Evolutionary conservation across 2,329 filamentous ascomycete genomes (phyloP).

Genomic region (Coniella lustricola): DNA sequence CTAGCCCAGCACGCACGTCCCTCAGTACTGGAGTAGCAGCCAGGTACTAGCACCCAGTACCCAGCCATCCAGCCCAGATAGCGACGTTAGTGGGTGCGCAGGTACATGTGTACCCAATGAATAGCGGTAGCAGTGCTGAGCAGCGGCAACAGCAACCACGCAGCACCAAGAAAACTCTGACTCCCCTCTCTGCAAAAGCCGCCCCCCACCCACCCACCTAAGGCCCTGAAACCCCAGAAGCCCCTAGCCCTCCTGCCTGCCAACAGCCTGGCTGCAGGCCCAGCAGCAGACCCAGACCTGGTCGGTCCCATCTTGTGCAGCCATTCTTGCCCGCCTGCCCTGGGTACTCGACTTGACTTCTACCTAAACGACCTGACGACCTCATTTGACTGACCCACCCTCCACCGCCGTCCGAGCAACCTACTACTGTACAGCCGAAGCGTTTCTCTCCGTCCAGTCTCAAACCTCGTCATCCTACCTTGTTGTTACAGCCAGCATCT

Average conservation of each 20-base stretch:
- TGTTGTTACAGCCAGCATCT: conserved; percentile 6
- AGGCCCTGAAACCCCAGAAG: neutral
- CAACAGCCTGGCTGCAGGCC: neutral
- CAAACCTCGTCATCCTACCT: neutral
- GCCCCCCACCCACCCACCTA: too few relatives aligned
- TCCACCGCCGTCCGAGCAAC: neutral
- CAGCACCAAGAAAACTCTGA: conserved; percentile 13
- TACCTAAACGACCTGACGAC: neutral
- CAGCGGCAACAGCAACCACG: neutral
- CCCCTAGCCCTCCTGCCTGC: neutral
- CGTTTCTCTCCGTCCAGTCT: neutral
- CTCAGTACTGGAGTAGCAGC: too few relatives aligned
- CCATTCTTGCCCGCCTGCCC: too few relatives aligned
- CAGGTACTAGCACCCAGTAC: too few relatives aligned
- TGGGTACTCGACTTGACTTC: neutral
- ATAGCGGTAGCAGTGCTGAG: too few relatives aligned
- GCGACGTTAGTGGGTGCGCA: too few relatives aligned
- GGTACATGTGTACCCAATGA: too few relatives aligned
- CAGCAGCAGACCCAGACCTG: neutral
- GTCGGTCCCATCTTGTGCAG: neutral
- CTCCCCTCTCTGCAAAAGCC: too few relatives aligned
- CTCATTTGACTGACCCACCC: conserved; percentile 2
- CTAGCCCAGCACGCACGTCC: too few relatives aligned
- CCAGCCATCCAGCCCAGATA: too few relatives aligned
- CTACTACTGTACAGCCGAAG: neutral